Evolutionary conservation across 345 rosid species (phyloP).

Genomic region (Iberis pinnata): DNA sequence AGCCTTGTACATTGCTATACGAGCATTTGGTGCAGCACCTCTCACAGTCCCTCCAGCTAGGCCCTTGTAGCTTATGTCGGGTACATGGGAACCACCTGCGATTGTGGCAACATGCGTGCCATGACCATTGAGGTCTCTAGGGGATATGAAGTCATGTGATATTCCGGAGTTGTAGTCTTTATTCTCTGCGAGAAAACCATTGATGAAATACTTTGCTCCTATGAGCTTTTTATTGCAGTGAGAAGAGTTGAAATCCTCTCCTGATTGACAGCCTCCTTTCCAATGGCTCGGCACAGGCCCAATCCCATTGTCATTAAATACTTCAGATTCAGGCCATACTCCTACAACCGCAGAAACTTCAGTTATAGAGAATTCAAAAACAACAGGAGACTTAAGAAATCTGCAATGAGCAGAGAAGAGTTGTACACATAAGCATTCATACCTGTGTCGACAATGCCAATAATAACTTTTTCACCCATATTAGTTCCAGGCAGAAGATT

Average conservation of each 20-base stretch:
- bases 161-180: slow-evolving; percentile 31
- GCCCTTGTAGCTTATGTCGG: slow-evolving; percentile 38
- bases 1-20: slow-evolving; percentile 46
- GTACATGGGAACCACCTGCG: slow-evolving; percentile 38
- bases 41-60: slow-evolving; percentile 38
- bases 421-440: background rate
- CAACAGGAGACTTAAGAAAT: background rate
- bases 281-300: slow-evolving; percentile 20
- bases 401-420: background rate
- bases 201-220: slow-evolving; percentile 46
- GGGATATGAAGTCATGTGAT: slow-evolving; percentile 37
- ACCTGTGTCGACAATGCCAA: slow-evolving; percentile 33
- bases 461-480: slow-evolving; percentile 29
- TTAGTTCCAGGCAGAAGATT: slow-evolving; percentile 24
- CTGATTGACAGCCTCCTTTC: slow-evolving; percentile 29
- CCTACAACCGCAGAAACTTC: slow-evolving; percentile 10
- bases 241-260: slow-evolving; percentile 20
- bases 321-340: slow-evolving; percentile 26
- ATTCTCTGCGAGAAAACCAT: slow-evolving; percentile 30
- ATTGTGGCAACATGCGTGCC: slow-evolving; percentile 51
- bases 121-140: slow-evolving; percentile 45
- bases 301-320: slow-evolving; percentile 19
- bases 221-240: slow-evolving; percentile 49
- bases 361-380: background rate
- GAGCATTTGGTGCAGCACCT: slow-evolving; percentile 39